These are phyloP conservation scores for Dipteronia dyeriana DNA, from an alignment of 345 rosid genomes.

Conservation along the genomic window DNA sequence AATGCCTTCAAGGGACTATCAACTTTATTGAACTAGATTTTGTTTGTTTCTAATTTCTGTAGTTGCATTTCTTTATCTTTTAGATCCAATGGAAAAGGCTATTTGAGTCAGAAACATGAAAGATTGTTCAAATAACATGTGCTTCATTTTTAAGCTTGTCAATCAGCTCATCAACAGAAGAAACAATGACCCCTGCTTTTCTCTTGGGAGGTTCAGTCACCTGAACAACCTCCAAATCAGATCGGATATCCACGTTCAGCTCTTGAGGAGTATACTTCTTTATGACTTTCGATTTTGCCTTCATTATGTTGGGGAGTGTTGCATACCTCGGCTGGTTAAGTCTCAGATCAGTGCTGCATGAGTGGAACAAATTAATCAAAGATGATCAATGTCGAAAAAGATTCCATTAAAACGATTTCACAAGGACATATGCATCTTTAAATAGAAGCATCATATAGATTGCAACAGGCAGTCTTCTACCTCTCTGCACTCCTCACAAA, in stretches of 20 bases:
- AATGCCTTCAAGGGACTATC: background rate
- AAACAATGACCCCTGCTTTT: constrained; percentile 66
- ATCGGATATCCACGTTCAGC: constrained; percentile 58
- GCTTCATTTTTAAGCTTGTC: constrained; percentile 84
- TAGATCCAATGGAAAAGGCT: background rate
- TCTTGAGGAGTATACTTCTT: constrained; percentile 70
- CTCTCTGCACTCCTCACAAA: background rate
- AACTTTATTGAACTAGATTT: constrained; percentile 1
- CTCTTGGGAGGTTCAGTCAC: constrained; percentile 80
- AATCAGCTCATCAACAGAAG: constrained; percentile 72
- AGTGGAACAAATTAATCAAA: background rate
- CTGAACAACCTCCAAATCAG: constrained; percentile 68
- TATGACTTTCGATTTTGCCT: constrained; percentile 82
- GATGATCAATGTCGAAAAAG: background rate
- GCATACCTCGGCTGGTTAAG: constrained; percentile 96
- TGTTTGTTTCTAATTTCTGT: background rate
- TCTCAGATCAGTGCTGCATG: constrained; percentile 82
- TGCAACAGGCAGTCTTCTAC: background rate
- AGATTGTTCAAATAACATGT: constrained; percentile 48
- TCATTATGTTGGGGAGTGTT: constrained; percentile 93
- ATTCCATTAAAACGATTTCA: background rate
- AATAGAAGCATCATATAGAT: background rate
- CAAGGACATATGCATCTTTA: background rate
- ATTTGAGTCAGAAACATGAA: background rate
- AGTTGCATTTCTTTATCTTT: background rate